Percentiles rank a stretch among this genome's conserved stretches.
These are phyloP conservation scores for Silene latifolia DNA, from an alignment of 148 eudicot species.

Conservation along the genomic window DNA sequence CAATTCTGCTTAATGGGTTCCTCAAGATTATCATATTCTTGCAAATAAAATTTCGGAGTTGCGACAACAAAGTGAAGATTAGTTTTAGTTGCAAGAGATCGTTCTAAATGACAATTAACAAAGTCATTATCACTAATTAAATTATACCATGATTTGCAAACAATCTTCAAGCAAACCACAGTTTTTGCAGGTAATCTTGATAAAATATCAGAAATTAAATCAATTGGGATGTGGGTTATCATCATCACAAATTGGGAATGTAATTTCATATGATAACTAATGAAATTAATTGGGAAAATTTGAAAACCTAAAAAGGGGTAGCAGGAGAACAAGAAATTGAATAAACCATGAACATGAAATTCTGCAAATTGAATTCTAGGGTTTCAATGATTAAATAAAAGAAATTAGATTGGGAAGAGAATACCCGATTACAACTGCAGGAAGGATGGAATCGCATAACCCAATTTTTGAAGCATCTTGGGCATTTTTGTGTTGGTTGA, in stretches of 20 bases:
- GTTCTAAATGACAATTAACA: neutral
- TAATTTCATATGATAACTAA: neutral
- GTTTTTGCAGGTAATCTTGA: slow-evolving; percentile 20
- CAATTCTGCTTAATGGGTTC: neutral
- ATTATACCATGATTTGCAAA: slow-evolving; percentile 20
- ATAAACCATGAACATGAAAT: too few relatives aligned
- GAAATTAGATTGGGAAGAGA: too few relatives aligned
- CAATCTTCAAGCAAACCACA: slow-evolving; percentile 10
- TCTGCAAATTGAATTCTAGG: too few relatives aligned
- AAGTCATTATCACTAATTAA: neutral
- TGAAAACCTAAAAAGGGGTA: too few relatives aligned
- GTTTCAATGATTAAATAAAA: too few relatives aligned
- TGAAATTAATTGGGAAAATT: neutral
- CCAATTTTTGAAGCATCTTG: too few relatives aligned
- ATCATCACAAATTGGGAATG: neutral
- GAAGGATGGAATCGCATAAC: too few relatives aligned
- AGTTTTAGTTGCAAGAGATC: slow-evolving; percentile 1
- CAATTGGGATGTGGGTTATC: slow-evolving; percentile 3
- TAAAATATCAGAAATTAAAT: slow-evolving; percentile 9
- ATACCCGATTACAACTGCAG: too few relatives aligned
- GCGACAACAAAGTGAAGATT: neutral
- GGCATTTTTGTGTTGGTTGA: too few relatives aligned
- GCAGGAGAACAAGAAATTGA: too few relatives aligned
- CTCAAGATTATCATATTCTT: neutral
- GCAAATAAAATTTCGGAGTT: neutral